phyloP scores from a whole-genome alignment of 2,329 filamentous ascomycete genomes.

The Aspergillus sp. region DNA sequence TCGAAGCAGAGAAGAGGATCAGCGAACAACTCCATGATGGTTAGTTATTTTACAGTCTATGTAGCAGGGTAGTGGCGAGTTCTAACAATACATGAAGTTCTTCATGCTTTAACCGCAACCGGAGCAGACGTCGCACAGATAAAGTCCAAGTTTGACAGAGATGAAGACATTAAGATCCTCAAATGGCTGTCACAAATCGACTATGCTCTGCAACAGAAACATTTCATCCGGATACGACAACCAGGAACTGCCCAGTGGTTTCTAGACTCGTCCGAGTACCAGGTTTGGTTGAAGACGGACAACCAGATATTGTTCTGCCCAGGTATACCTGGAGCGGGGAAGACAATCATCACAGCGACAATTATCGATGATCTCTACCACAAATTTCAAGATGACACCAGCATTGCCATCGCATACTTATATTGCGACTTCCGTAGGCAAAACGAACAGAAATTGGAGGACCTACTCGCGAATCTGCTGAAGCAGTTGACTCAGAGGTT shows the following conservation, averaged over 20 bases:
- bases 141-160: neutral
- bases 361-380: conserved; percentile 2
- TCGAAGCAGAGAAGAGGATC: no score
- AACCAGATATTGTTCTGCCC: conserved; percentile 13
- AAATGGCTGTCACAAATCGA: conserved; percentile 12
- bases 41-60: neutral
- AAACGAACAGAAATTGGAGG: conserved; percentile 34
- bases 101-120: no score
- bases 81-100: no score
- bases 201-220: conserved; percentile 15
- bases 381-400: neutral
- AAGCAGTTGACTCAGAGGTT: conserved; percentile 35
- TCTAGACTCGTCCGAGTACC: conserved; percentile 15
- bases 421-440: conserved; percentile 46
- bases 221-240: conserved; percentile 7
- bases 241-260: conserved; percentile 21
- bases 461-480: conserved; percentile 35
- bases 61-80: no score
- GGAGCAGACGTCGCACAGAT: neutral
- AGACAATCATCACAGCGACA: conserved; percentile 15
- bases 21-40: no score
- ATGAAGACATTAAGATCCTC: neutral
- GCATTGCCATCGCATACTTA: conserved; percentile 43
- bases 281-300: conserved; percentile 9
- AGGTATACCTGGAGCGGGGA: conserved; percentile 19